Evolutionary conservation across 2,329 filamentous ascomycete genomes (phyloP), one percentile per base, ranked within the genome.

Genomic region (Lecanosticta acicola): DNA sequence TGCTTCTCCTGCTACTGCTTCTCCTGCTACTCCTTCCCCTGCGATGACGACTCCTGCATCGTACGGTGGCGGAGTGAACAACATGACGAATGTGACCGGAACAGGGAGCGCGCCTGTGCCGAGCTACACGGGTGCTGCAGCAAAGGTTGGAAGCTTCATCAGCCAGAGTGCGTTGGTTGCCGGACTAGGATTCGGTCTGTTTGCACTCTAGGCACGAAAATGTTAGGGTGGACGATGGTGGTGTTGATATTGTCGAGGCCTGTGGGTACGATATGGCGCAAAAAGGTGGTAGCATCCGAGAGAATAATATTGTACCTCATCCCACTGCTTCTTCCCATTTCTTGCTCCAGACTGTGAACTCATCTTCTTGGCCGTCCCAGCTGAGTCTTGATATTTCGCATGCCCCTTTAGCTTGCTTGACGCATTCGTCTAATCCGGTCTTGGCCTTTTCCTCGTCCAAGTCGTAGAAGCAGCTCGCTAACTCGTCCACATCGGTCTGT

Each of bases 321-420:
- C 55, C 52, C 35, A 66, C 53, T 4, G 61, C 59, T n/a, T 62
- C 60, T 29, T 60, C 48, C 76, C 76, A 81, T 41, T 76, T 79
- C 39, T 70, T 72, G n/a, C 76, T 80, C 89, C 89, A 94, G 13
- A 77, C 72, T 0, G 82, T 84, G 60, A 94, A 94, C 58, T 84
- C 86, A 59, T 95, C 89, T 14, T 78, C 73, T 38, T 76, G 67
- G 0, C 76, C 82, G 2, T 76, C 67, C 85, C 85, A 90, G 16
- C 74, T 72, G 48, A 72, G 68, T 40, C 71, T 69, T 10, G 87
- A 66, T 39, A 83, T 60, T 45, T 78, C 74, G 0, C 77, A 73
- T 0, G 75, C 77, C 0, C 66, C 69, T 54, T 77, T 76, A 0
- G 84, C 81, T 41, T 80, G 75, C 1, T 71, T 68, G 49, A 82